Conservation (phyloP, 2,329 filamentous ascomycete species). For the Cercospora sp. region DNA sequence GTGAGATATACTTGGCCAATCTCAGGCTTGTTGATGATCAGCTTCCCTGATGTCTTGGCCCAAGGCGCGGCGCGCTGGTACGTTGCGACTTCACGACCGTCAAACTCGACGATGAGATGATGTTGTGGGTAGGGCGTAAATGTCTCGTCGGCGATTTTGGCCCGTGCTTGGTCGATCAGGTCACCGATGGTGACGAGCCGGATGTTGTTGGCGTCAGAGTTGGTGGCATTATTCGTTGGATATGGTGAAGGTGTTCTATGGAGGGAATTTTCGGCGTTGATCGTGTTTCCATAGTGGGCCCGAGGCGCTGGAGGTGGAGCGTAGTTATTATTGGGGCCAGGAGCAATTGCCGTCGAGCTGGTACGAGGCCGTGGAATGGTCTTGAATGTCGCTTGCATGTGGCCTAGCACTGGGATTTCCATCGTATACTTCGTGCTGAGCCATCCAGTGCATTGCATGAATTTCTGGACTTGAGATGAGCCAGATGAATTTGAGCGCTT, state of each 20-base stretch:
- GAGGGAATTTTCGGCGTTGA: neutral
- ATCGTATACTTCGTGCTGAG: constrained; percentile 16
- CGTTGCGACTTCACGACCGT: constrained; percentile 8
- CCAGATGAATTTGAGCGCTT: neutral
- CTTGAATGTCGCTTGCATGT: constrained; percentile 10
- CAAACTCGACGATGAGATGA: constrained; percentile 13
- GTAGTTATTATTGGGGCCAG: neutral
- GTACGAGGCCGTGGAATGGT: neutral
- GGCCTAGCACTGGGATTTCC: constrained; percentile 16
- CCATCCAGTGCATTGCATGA: constrained; percentile 20
- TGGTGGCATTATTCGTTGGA: neutral
- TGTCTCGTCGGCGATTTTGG: constrained; percentile 8
- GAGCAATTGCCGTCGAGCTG: neutral
- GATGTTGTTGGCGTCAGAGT: neutral
- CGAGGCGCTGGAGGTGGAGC: neutral
- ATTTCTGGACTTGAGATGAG: constrained; percentile 5
- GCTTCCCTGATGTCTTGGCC: constrained; percentile 8
- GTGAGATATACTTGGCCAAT: constrained; percentile 1
- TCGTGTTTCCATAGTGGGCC: neutral
- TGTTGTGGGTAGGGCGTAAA: constrained; percentile 16
- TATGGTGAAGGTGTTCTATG: neutral
- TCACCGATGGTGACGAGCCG: constrained; percentile 15
- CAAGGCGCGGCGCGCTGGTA: constrained; percentile 13
- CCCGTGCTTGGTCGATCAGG: constrained; percentile 11
- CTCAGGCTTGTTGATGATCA: constrained; percentile 7